These are phyloP conservation scores for Evernia prunastri DNA, from an alignment of 495 filamentous ascomycete genomes.

Conservation along the genomic window DNA sequence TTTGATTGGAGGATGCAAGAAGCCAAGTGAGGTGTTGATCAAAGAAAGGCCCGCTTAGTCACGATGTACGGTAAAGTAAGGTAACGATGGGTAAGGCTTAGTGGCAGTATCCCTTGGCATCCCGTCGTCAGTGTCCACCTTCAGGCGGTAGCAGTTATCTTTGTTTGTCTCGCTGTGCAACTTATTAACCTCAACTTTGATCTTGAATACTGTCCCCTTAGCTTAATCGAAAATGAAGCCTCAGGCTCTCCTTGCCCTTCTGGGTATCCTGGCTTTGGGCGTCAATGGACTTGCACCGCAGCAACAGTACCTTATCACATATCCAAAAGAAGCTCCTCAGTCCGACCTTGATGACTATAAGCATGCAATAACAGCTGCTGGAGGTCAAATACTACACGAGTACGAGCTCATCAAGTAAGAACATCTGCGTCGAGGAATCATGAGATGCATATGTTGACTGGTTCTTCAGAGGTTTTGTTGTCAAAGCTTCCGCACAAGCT, in stretches of 20 bases:
- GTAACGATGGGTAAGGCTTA: not conserved
- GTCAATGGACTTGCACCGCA: constrained; percentile 51
- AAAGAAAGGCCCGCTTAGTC: constrained; percentile 1
- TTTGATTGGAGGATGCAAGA: not conserved
- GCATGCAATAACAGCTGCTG: constrained; percentile 55
- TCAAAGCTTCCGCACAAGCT: constrained; percentile 59
- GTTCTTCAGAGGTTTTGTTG: constrained; percentile 64
- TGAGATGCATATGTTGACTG: not conserved
- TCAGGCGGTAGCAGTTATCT: not conserved
- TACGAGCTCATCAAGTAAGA: constrained; percentile 52
- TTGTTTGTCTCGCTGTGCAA: not conserved
- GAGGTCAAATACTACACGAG: constrained; percentile 44
- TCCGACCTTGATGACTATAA: constrained; percentile 62
- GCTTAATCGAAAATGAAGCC: constrained; percentile 51
- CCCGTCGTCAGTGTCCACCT: too few species aligned
- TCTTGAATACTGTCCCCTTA: not conserved
- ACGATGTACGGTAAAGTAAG: too few species aligned
- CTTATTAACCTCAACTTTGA: not conserved
- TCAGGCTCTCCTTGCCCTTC: constrained; percentile 40
- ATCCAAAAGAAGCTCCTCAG: constrained; percentile 64
- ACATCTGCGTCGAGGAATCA: not conserved
- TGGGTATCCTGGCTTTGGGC: constrained; percentile 49
- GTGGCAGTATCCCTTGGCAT: not conserved
- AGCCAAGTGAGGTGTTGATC: not conserved
- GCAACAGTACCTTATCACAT: constrained; percentile 73